A percentile compares a stretch with the other conserved stretches of the same genome.
phyloP scores from a whole-genome alignment of 1,284 basidiomycete species.

The Pholiota adiposa region DNA sequence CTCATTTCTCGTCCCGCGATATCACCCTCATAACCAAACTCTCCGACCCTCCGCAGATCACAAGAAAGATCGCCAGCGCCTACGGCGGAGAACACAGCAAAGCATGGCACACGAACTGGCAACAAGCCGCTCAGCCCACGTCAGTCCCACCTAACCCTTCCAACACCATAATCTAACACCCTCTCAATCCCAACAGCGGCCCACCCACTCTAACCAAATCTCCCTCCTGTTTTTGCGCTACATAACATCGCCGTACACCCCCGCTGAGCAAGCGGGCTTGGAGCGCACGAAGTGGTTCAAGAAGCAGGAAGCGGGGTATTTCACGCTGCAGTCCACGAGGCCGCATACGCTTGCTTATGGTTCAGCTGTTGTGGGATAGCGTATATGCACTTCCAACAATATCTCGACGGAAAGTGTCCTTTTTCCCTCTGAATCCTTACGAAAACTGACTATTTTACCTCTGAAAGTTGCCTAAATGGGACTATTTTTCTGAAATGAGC shows the following conservation, averaged over 20 bases:
- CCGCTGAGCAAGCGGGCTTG: neutral
- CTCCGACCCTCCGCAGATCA: conserved; percentile 36
- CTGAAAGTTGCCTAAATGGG: too few relatives aligned
- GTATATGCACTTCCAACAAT: too few relatives aligned
- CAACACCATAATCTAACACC: too few relatives aligned
- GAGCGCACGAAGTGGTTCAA: neutral
- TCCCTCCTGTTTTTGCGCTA: conserved; percentile 23
- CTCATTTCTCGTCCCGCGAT: neutral
- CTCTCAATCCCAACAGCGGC: too few relatives aligned
- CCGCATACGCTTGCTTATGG: neutral
- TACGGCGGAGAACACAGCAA: conserved; percentile 42
- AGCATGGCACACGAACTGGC: conserved; percentile 35
- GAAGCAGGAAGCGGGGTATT: neutral
- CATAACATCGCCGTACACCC: neutral
- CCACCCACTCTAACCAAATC: neutral
- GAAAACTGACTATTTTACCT: too few relatives aligned
- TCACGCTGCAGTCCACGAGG: neutral
- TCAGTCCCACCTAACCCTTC: neutral
- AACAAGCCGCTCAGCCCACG: too few relatives aligned
- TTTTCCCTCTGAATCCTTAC: too few relatives aligned
- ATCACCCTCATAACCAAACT: too few relatives aligned
- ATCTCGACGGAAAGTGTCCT: too few relatives aligned
- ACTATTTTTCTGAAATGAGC: too few relatives aligned
- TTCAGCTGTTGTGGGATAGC: too few relatives aligned
- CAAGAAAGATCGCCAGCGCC: conserved; percentile 38